Evolutionary conservation across 2,329 filamentous ascomycete genomes (phyloP).

Genomic region (Monosporascus sp.): DNA sequence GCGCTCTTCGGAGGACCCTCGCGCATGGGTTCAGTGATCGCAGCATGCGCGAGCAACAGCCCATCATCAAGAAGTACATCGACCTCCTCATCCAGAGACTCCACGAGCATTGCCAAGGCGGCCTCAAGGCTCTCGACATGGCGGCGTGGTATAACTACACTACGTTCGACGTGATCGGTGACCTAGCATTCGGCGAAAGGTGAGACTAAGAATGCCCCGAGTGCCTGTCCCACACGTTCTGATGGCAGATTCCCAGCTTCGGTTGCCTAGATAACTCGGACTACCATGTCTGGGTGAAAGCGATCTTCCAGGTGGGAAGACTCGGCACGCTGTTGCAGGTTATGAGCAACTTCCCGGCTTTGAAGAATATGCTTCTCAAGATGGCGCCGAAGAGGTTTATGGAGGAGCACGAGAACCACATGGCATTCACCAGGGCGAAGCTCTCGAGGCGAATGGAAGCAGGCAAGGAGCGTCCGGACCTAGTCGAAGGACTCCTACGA

Average conservation of each 20-base stretch:
- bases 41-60: constrained; percentile 15
- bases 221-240: neutral
- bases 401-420: neutral
- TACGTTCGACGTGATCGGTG: constrained; percentile 18
- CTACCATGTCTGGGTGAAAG: constrained; percentile 12
- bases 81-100: constrained; percentile 12
- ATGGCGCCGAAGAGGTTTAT: neutral
- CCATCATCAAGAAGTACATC: constrained; percentile 13
- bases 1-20: constrained; percentile 19
- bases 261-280: constrained; percentile 7
- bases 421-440: neutral
- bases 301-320: constrained; percentile 6
- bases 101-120: neutral
- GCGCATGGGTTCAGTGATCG: constrained; percentile 14
- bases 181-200: constrained; percentile 11
- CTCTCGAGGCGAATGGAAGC: neutral
- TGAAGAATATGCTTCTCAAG: neutral
- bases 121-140: constrained; percentile 4
- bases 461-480: neutral
- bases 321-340: neutral
- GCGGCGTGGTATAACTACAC: constrained; percentile 11
- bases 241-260: constrained; percentile 2
- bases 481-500: neutral
- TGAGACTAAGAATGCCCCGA: neutral
- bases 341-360: neutral